phyloP scores from a whole-genome alignment of 2,329 filamentous ascomycete species.

The Claviceps fusiformis region DNA sequence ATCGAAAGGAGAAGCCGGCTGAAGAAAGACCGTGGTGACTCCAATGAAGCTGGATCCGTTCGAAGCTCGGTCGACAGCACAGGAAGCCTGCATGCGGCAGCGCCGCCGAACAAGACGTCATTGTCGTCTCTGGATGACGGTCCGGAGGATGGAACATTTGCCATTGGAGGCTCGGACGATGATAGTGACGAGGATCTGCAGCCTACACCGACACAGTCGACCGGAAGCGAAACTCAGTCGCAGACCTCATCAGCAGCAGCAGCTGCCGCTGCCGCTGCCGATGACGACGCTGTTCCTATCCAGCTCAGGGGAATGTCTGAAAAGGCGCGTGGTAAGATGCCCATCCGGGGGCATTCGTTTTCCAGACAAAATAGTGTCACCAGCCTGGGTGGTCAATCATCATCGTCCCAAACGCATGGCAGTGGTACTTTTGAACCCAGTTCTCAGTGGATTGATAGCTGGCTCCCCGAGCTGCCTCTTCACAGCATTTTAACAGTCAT shows the following conservation, averaged over 20 bases:
- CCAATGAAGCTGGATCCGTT: conserved; percentile 33
- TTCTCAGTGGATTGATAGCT: conserved; percentile 76
- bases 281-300: conserved; percentile 70
- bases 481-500: conserved; percentile 76
- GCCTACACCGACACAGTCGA: conserved; percentile 47
- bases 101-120: conserved; percentile 12
- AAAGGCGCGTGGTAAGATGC: conserved; percentile 93
- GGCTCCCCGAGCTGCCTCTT: conserved; percentile 82
- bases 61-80: conserved; percentile 56
- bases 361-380: conserved; percentile 83
- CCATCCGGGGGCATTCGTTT: conserved; percentile 66
- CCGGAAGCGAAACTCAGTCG: conserved; percentile 48
- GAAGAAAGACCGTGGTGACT: conserved; percentile 45
- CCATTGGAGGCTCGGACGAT: conserved; percentile 78
- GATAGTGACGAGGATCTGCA: conserved; percentile 37
- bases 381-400: conserved; percentile 56
- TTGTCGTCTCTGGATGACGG: conserved; percentile 19
- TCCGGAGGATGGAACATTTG: conserved; percentile 62
- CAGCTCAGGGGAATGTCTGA: conserved; percentile 91
- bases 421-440: conserved; percentile 59
- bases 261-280: conserved; percentile 47
- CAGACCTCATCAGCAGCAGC: conserved; percentile 49
- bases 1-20: conserved; percentile 66
- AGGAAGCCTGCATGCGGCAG: conserved; percentile 38
- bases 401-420: conserved; percentile 40